A percentile compares a stretch with the other conserved stretches of the same genome.
Conservation (phyloP, 306 rosid genomes). For the Castanospermum australe region DNA sequence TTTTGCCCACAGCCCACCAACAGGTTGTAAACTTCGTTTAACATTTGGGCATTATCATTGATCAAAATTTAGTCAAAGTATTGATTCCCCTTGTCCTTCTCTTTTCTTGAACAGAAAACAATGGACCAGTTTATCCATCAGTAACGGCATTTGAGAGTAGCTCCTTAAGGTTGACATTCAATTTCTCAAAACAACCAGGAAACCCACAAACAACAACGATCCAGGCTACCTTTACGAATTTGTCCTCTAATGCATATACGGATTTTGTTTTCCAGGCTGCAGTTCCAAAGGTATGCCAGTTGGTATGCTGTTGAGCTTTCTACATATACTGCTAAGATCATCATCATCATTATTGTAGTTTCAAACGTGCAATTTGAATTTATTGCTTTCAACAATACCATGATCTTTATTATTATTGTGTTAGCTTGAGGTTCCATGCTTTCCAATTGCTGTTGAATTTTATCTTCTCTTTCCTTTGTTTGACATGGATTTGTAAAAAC, state of each 20-base stretch:
- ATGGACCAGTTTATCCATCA: constrained; percentile 79
- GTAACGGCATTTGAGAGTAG: constrained; percentile 86
- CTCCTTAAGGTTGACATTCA: constrained; percentile 69
- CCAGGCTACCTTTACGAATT: constrained; percentile 73
- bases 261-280: constrained; percentile 98
- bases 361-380: not conserved
- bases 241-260: constrained; percentile 59
- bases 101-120: constrained; percentile 55
- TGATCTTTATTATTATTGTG: not conserved
- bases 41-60: constrained; percentile 6
- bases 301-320: constrained; percentile 15
- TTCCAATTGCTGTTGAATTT: not conserved
- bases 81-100: constrained; percentile 26
- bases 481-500: not conserved
- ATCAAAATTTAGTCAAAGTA: constrained; percentile 15
- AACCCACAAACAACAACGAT: constrained; percentile 77
- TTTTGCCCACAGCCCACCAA: constrained; percentile 52
- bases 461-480: not conserved
- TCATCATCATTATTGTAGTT: constrained; percentile 2
- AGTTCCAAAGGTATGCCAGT: constrained; percentile 83
- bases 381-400: constrained; percentile 2
- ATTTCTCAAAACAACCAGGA: constrained; percentile 81
- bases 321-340: constrained; percentile 7
- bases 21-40: constrained; percentile 42
- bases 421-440: constrained; percentile 10